A percentile compares a stretch with the other conserved stretches of the same genome.
Conservation (phyloP, 2,329 filamentous ascomycete species). For the Cryphonectria nitschkei region DNA sequence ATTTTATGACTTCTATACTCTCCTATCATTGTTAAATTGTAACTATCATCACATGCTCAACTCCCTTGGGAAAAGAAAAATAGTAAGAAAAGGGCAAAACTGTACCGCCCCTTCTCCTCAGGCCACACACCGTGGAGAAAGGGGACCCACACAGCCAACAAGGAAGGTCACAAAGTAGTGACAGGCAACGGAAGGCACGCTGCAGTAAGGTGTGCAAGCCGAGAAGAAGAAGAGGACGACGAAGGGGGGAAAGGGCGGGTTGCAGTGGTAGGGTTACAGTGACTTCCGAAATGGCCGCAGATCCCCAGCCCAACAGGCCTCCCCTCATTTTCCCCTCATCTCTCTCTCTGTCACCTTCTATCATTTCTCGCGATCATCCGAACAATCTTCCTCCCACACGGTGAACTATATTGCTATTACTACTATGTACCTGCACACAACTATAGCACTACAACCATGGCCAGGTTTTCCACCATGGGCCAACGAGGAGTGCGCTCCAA, state of each 20-base stretch:
- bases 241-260: not conserved
- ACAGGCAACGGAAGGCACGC: not conserved
- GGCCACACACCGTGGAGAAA: no score
- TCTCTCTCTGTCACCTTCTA: not conserved
- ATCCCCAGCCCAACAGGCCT: not conserved
- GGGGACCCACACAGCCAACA: not conserved
- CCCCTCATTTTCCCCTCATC: constrained; percentile 1
- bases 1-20: no score
- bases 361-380: not conserved
- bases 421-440: not conserved
- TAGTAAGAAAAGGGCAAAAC: no score
- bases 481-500: not conserved
- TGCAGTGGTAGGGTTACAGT: constrained; percentile 7
- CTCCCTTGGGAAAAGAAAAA: no score
- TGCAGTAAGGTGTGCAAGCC: not conserved
- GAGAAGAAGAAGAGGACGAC: not conserved
- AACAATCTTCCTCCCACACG: not conserved
- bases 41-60: no score
- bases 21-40: no score
- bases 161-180: not conserved
- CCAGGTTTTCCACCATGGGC: no score
- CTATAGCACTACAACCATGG: not conserved
- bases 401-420: not conserved
- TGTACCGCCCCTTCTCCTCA: no score
- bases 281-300: not conserved